phyloP scores from a whole-genome alignment of 1,284 basidiomycete genomes.

The Singerocomus inundabilis region DNA sequence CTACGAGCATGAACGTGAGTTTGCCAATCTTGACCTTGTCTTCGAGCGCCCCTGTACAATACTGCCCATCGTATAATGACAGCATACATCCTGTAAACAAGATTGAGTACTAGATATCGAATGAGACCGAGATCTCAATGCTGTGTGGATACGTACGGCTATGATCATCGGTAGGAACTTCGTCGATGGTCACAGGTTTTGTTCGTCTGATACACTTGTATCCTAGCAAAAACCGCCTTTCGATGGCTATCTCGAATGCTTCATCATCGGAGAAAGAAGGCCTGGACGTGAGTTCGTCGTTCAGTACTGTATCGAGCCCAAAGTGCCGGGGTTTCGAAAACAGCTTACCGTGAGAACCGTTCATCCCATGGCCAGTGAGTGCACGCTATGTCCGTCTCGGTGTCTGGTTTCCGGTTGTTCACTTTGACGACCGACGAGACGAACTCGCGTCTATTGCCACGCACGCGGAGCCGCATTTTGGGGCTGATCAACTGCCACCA shows the following conservation, averaged over 20 bases:
- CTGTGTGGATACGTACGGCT: neutral
- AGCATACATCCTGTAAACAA: conserved; percentile 5
- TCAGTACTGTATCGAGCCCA: neutral
- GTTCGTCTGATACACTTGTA: conserved; percentile 17
- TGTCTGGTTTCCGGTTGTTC: neutral
- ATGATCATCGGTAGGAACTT: neutral
- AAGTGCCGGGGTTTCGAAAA: neutral
- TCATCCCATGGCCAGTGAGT: conserved; percentile 10
- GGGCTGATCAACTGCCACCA: conserved; percentile 11
- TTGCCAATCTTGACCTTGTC: conserved; percentile 5
- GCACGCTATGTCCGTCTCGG: neutral
- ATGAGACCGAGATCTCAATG: neutral
- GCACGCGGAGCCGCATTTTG: conserved; percentile 12
- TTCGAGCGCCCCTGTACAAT: neutral
- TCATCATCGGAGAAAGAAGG: conserved; percentile 4
- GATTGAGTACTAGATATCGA: neutral
- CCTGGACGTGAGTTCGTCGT: neutral
- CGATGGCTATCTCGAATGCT: conserved; percentile 6
- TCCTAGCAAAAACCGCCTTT: conserved; percentile 11
- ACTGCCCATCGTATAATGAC: conserved; percentile 5
- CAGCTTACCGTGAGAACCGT: conserved; percentile 2
- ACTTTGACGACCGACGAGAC: conserved; percentile 12
- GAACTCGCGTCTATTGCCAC: neutral
- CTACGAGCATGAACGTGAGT: conserved; percentile 3
- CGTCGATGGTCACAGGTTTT: neutral